Conservation (phyloP, 129 eudicot species). For the Artemisia argyi region DNA sequence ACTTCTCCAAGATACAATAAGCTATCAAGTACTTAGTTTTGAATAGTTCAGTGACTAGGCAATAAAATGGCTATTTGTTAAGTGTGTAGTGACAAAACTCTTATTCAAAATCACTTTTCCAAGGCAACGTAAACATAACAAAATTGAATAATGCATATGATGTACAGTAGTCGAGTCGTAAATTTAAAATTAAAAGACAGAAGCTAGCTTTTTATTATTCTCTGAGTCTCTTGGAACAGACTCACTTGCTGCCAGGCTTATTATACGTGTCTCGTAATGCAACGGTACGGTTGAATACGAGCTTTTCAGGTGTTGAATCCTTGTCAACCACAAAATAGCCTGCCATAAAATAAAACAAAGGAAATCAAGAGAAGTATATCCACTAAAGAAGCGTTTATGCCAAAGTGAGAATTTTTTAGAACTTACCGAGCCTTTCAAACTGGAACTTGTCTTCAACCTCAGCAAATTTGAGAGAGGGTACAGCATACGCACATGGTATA, state of each 20-base stretch:
- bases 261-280: conserved; percentile 82
- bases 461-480: conserved; percentile 56
- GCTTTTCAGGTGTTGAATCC: conserved; percentile 79
- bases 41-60: no score
- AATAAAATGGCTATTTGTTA: no score
- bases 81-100: no score
- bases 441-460: conserved; percentile 75
- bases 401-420: conserved; percentile 14
- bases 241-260: conserved; percentile 56
- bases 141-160: not conserved
- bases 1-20: no score
- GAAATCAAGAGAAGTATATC: not conserved
- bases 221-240: conserved; percentile 2
- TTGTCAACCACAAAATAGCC: conserved; percentile 85
- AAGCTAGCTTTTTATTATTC: conserved; percentile 15
- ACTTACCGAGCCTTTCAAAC: conserved; percentile 89
- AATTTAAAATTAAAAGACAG: not conserved
- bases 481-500: conserved; percentile 72
- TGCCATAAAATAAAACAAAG: conserved; percentile 28
- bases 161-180: not conserved
- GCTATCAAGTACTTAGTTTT: no score
- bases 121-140: conserved; percentile 23
- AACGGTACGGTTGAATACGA: conserved; percentile 75
- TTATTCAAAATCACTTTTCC: not conserved
- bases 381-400: not conserved